Percentiles rank a stretch among this genome's conserved stretches.
These are phyloP conservation scores for Carpinus fangiana DNA, from an alignment of 306 rosid species.

Conservation along the genomic window DNA sequence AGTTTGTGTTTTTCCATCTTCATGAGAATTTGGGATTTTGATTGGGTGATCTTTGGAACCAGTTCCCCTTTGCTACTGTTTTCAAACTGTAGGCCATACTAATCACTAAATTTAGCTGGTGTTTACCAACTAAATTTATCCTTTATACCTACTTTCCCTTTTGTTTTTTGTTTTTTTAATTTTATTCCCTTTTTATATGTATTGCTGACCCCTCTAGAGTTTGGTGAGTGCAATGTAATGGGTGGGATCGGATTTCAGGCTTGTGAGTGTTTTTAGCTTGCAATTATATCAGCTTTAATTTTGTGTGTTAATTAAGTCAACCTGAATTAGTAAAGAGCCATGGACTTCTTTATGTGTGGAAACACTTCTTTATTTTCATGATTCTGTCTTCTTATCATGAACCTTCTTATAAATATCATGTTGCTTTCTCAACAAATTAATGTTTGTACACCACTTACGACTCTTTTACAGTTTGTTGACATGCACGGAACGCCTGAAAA, in stretches of 20 bases:
- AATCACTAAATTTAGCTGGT: slow-evolving; percentile 48
- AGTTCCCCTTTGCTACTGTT: slow-evolving; percentile 37
- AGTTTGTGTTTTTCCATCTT: slow-evolving; percentile 13
- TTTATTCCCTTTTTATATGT: slow-evolving; percentile 10
- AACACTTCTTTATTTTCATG: slow-evolving; percentile 9
- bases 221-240: slow-evolving; percentile 61
- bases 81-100: slow-evolving; percentile 52
- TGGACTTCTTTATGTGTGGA: slow-evolving; percentile 36
- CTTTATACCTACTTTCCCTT: slow-evolving; percentile 25
- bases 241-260: slow-evolving; percentile 41
- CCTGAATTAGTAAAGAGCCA: slow-evolving; percentile 41
- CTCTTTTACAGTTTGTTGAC: neutral
- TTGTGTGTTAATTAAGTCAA: slow-evolving; percentile 39
- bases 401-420: neutral
- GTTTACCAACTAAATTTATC: slow-evolving; percentile 40
- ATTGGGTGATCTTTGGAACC: slow-evolving; percentile 44
- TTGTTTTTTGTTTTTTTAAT: neutral
- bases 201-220: slow-evolving; percentile 51
- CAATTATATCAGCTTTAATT: slow-evolving; percentile 30
- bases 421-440: neutral
- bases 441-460: neutral
- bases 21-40: slow-evolving; percentile 29
- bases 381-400: neutral
- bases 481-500: too few species aligned
- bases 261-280: slow-evolving; percentile 42